Evolutionary conservation across 1,284 basidiomycete genomes (phyloP).

Genomic region (Trichosporon sp.): DNA sequence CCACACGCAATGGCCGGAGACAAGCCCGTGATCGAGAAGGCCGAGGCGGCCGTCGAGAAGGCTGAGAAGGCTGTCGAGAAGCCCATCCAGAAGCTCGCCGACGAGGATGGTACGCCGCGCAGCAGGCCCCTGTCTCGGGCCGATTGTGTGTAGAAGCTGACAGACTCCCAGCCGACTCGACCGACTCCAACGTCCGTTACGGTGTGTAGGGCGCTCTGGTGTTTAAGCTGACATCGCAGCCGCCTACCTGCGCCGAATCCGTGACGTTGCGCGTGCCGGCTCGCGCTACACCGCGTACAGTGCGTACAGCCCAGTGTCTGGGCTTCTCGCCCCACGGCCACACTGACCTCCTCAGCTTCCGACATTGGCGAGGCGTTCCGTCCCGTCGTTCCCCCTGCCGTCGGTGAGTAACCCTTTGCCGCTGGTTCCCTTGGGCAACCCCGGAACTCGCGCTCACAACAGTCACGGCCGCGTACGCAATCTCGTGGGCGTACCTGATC

Average conservation of each 20-base stretch:
- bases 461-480: slow-evolving; percentile 68
- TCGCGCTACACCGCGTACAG: slow-evolving; percentile 77
- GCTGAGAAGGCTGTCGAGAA: slow-evolving; percentile 18
- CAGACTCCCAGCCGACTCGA: slow-evolving; percentile 47
- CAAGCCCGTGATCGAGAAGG: slow-evolving; percentile 14
- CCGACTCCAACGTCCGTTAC: slow-evolving; percentile 55
- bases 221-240: slow-evolving; percentile 59
- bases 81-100: slow-evolving; percentile 17
- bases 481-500: slow-evolving; percentile 74
- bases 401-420: slow-evolving; percentile 57
- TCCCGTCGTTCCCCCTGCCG: slow-evolving; percentile 74
- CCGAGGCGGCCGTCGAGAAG: slow-evolving; percentile 16
- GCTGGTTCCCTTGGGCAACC: too few relatives aligned
- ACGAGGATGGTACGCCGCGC: slow-evolving; percentile 21
- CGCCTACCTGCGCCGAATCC: slow-evolving; percentile 76
- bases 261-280: slow-evolving; percentile 74
- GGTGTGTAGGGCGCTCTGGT: slow-evolving; percentile 36
- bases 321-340: slow-evolving; percentile 6
- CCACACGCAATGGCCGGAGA: slow-evolving; percentile 5
- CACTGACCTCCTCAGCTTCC: slow-evolving; percentile 62
- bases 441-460: slow-evolving; percentile 10
- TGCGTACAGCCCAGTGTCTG: slow-evolving; percentile 54
- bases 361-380: slow-evolving; percentile 92
- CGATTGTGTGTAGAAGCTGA: neutral
- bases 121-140: too few relatives aligned